phyloP scores from a whole-genome alignment of 805 yeast genomes.

The Pichia heedii region DNA sequence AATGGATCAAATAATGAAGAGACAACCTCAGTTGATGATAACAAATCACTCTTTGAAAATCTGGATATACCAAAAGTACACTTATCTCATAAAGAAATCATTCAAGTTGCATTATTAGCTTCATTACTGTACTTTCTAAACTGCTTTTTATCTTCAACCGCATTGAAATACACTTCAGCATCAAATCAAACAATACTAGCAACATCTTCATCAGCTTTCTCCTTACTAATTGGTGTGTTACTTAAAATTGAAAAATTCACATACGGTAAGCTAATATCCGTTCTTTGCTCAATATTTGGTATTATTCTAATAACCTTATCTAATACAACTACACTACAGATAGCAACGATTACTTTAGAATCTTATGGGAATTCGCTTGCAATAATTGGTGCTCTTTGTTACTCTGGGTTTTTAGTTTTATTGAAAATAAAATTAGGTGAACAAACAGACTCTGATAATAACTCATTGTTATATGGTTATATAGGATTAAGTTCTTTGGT shows the following conservation, averaged over 20 bases:
- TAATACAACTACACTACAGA: background rate
- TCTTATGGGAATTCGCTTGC: slow-evolving; percentile 42
- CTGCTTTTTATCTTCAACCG: slow-evolving; percentile 33
- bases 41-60: background rate
- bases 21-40: background rate
- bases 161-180: slow-evolving; percentile 42
- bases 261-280: slow-evolving; percentile 33
- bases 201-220: slow-evolving; percentile 43
- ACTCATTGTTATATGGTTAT: slow-evolving; percentile 37
- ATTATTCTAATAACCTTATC: slow-evolving; percentile 34
- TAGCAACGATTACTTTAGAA: background rate
- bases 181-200: slow-evolving; percentile 44
- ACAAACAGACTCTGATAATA: slow-evolving; percentile 34
- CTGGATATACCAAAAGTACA: slow-evolving; percentile 15
- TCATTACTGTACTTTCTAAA: slow-evolving; percentile 34
- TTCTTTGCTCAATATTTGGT: slow-evolving; percentile 36
- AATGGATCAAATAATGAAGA: slow-evolving; percentile 4
- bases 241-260: slow-evolving; percentile 36
- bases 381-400: slow-evolving; percentile 36
- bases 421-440: slow-evolving; percentile 39
- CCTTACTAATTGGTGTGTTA: slow-evolving; percentile 35
- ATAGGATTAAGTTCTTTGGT: slow-evolving; percentile 37
- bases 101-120: slow-evolving; percentile 30
- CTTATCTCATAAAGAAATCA: slow-evolving; percentile 24
- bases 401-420: slow-evolving; percentile 36